Percentiles rank a stretch among this genome's conserved stretches.
Conservation (phyloP, 192 early-diverging fungal species). For the Coemansia sp. region DNA sequence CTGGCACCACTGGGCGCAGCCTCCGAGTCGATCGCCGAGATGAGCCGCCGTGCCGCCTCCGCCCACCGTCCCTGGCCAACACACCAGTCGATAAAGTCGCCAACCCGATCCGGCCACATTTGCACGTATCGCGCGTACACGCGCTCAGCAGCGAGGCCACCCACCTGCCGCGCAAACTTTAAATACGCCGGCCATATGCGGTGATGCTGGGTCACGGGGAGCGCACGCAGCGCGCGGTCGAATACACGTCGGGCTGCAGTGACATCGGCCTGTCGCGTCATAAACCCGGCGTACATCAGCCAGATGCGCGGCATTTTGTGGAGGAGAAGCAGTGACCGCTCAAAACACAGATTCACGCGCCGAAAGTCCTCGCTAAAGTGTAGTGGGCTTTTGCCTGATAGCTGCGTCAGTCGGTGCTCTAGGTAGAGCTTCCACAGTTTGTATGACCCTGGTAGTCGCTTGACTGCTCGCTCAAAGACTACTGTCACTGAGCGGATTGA, state of each 20-base stretch:
- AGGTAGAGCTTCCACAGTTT: slow-evolving; percentile 95
- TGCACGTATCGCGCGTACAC: slow-evolving; percentile 85
- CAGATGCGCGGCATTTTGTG: slow-evolving; percentile 98
- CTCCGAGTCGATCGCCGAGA: slow-evolving; percentile 76
- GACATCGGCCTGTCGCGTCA: slow-evolving; percentile 68
- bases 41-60: slow-evolving; percentile 77
- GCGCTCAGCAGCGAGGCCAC: slow-evolving; percentile 81
- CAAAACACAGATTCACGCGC: slow-evolving; percentile 77
- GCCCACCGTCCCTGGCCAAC: slow-evolving; percentile 68
- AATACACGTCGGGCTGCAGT: slow-evolving; percentile 81
- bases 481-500: slow-evolving; percentile 56
- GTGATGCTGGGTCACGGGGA: slow-evolving; percentile 94
- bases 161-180: slow-evolving; percentile 72
- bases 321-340: slow-evolving; percentile 83
- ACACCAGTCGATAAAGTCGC: slow-evolving; percentile 75
- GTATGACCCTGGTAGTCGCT: slow-evolving; percentile 89
- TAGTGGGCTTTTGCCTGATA: slow-evolving; percentile 59
- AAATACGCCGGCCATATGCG: slow-evolving; percentile 89
- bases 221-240: slow-evolving; percentile 84
- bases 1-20: too few species aligned
- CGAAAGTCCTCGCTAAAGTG: slow-evolving; percentile 68
- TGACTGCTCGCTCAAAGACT: slow-evolving; percentile 88
- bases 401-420: slow-evolving; percentile 59
- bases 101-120: slow-evolving; percentile 79
- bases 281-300: slow-evolving; percentile 75